Conservation (phyloP, 768 basidiomycete genomes). For the Kondoa malvinella region DNA sequence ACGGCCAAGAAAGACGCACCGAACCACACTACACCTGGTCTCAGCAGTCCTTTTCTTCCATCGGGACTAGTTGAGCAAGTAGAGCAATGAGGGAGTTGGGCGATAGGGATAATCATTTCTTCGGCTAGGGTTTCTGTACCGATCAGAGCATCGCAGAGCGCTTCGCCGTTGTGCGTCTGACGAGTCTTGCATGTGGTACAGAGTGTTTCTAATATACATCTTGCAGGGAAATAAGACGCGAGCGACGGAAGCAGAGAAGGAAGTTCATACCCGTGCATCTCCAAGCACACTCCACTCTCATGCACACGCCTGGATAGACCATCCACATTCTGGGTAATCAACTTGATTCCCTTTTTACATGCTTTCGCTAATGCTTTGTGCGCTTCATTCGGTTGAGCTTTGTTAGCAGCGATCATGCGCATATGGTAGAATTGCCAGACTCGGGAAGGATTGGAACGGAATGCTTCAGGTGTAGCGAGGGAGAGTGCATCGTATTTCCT, state of each 20-base stretch:
- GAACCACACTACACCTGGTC: slow-evolving; percentile 49
- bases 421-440: slow-evolving; percentile 44
- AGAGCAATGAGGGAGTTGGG: background rate
- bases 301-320: slow-evolving; percentile 11
- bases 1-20: slow-evolving; percentile 29
- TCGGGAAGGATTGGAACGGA: slow-evolving; percentile 13
- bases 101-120: slow-evolving; percentile 1
- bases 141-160: slow-evolving; percentile 32
- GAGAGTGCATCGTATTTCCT: slow-evolving; percentile 12
- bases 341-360: slow-evolving; percentile 28
- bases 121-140: slow-evolving; percentile 31
- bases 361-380: slow-evolving; percentile 42
- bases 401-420: slow-evolving; percentile 38
- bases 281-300: background rate
- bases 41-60: slow-evolving; percentile 30
- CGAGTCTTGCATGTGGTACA: slow-evolving; percentile 40
- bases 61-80: background rate
- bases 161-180: too few relatives aligned
- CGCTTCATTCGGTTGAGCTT: slow-evolving; percentile 42
- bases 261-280: background rate
- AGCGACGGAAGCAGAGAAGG: background rate
- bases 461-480: slow-evolving; percentile 20
- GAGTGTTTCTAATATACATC: slow-evolving; percentile 18
- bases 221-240: background rate
- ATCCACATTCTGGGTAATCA: slow-evolving; percentile 26